Evolutionary conservation across 75 land plant species (phyloP).

Genomic region (Gnetum montanum): DNA sequence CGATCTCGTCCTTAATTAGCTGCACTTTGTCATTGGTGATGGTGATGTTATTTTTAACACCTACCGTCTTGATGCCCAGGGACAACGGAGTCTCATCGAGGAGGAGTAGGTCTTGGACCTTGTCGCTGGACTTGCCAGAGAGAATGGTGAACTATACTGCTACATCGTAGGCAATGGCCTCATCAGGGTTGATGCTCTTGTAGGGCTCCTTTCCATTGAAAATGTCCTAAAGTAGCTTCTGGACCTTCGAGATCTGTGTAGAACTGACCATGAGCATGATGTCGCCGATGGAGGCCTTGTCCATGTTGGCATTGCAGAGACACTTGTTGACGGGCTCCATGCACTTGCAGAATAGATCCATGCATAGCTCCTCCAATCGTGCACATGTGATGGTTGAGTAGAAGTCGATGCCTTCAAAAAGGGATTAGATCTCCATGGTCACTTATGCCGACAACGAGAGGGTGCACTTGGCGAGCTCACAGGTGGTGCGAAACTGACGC

Average conservation of each 20-base stretch:
- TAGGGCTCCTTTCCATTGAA: conserved; percentile 38
- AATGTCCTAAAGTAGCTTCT: conserved; percentile 13
- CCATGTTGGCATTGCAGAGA: conserved; percentile 69
- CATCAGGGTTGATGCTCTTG: conserved; percentile 30
- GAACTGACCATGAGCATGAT: conserved; percentile 52
- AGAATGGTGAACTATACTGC: conserved; percentile 20
- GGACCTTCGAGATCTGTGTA: conserved; percentile 26
- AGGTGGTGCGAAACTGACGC: conserved; percentile 62
- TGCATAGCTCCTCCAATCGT: conserved; percentile 61
- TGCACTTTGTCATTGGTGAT: too few relatives aligned
- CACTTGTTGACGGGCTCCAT: conserved; percentile 76
- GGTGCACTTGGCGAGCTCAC: conserved; percentile 64
- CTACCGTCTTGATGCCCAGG: conserved; percentile 19
- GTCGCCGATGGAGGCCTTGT: conserved; percentile 50
- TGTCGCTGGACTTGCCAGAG: conserved; percentile 12
- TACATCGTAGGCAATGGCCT: conserved; percentile 20
- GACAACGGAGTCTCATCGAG: conserved; percentile 19
- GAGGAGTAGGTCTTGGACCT: conserved; percentile 14
- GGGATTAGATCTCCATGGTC: conserved; percentile 64
- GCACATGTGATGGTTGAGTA: conserved; percentile 60
- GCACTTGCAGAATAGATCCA: conserved; percentile 70
- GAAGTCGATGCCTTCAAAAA: conserved; percentile 65
- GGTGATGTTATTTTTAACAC: too few relatives aligned
- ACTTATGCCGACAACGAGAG: conserved; percentile 62
- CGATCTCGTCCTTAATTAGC: too few relatives aligned